Conservation (phyloP, 2,329 filamentous ascomycete genomes). For the Drechslerella coelobrocha region DNA sequence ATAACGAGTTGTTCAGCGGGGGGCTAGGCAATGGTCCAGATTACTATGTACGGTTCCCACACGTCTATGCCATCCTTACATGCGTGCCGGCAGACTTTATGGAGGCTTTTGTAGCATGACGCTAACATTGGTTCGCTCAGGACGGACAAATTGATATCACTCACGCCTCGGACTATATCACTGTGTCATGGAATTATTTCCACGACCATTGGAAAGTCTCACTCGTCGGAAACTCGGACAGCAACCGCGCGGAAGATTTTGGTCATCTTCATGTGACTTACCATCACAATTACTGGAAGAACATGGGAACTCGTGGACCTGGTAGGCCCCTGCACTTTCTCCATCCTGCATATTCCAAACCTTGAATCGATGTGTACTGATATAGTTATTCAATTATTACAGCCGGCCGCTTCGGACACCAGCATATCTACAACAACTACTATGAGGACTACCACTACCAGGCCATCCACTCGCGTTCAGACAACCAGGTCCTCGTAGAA, state of each 20-base stretch:
- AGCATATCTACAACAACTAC: conserved; percentile 63
- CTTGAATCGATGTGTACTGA: background rate
- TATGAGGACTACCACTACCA: conserved; percentile 63
- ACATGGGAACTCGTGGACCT: conserved; percentile 62
- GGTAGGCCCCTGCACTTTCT: background rate
- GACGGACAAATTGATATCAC: conserved; percentile 62
- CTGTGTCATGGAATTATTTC: conserved; percentile 63
- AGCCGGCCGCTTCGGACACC: conserved; percentile 63
- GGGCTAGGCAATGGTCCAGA: conserved; percentile 60
- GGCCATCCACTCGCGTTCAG: conserved; percentile 62
- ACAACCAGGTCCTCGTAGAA: conserved; percentile 63
- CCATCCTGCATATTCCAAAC: background rate
- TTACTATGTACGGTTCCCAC: conserved; percentile 53
- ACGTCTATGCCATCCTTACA: background rate
- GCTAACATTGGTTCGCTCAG: background rate
- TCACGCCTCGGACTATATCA: conserved; percentile 61
- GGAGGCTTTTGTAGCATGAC: background rate
- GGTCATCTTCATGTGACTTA: conserved; percentile 64
- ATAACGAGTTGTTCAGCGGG: conserved; percentile 62
- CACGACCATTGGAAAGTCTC: conserved; percentile 64
- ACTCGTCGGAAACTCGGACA: conserved; percentile 68
- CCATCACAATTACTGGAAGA: conserved; percentile 63
- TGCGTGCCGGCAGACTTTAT: background rate
- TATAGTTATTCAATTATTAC: too few species aligned
- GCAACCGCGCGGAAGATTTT: conserved; percentile 66